Percentiles rank a stretch among this genome's conserved stretches.
These are phyloP conservation scores for Rhizoclosmatium globosum DNA, from an alignment of 192 early-diverging fungal species.

Conservation along the genomic window DNA sequence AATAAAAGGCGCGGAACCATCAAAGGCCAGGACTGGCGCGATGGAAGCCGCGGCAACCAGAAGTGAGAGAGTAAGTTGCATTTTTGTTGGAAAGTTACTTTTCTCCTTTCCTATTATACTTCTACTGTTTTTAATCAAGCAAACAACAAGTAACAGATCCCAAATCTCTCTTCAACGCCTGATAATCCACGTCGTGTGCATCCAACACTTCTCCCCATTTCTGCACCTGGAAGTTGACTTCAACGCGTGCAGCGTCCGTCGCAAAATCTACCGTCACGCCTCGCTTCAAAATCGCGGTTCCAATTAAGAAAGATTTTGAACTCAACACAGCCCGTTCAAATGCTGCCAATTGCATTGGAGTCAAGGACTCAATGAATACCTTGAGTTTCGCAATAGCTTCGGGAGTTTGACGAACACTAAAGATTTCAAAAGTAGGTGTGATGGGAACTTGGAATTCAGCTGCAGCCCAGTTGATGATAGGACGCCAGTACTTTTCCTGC, in stretches of 20 bases:
- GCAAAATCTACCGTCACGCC: slow-evolving; percentile 78
- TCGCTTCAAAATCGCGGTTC: slow-evolving; percentile 84
- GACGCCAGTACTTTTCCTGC: slow-evolving; percentile 82
- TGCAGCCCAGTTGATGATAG: slow-evolving; percentile 81
- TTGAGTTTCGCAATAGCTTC: slow-evolving; percentile 67
- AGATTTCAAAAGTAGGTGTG: slow-evolving; percentile 75
- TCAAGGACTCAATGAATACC: neutral
- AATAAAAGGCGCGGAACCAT: slow-evolving; percentile 25
- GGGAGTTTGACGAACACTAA: slow-evolving; percentile 70
- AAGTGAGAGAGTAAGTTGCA: neutral
- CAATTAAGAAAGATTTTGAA: slow-evolving; percentile 92
- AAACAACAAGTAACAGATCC: slow-evolving; percentile 7
- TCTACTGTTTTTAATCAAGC: slow-evolving; percentile 5
- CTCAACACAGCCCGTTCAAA: slow-evolving; percentile 88
- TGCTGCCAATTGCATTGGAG: slow-evolving; percentile 43
- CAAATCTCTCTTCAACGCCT: slow-evolving; percentile 22
- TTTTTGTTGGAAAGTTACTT: neutral
- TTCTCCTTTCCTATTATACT: neutral
- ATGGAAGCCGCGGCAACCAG: neutral
- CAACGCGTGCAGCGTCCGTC: slow-evolving; percentile 80
- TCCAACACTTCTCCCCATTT: slow-evolving; percentile 93
- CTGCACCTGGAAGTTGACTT: slow-evolving; percentile 86
- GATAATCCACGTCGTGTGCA: slow-evolving; percentile 40
- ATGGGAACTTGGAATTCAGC: slow-evolving; percentile 72
- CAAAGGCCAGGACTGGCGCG: slow-evolving; percentile 11